Conservation (phyloP, 2,329 filamentous ascomycete genomes). For the Colletotrichum paranaense region DNA sequence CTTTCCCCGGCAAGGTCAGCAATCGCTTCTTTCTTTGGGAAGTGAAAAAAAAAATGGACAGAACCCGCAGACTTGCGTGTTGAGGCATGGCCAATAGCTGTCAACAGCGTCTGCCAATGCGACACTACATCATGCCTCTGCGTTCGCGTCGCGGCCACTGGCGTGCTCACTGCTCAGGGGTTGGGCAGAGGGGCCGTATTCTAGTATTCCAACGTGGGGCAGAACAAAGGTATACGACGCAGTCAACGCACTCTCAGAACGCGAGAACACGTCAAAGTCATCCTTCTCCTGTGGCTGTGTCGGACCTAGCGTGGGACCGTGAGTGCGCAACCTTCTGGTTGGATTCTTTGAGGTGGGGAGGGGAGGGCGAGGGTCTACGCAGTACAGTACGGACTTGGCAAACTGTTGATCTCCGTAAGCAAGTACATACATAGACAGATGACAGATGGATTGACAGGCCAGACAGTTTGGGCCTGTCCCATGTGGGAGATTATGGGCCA, state of each 20-base stretch:
- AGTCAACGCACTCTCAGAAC: conserved; percentile 1
- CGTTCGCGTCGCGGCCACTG: conserved; percentile 12
- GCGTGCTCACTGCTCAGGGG: conserved; percentile 24
- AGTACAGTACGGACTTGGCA: neutral
- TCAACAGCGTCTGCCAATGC: neutral
- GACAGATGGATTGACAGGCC: neutral
- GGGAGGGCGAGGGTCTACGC: neutral
- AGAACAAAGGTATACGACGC: conserved; percentile 9
- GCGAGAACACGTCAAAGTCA: conserved; percentile 19
- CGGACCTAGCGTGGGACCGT: conserved; percentile 15
- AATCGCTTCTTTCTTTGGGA: neutral
- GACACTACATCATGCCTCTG: conserved; percentile 1
- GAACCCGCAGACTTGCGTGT: conserved; percentile 11
- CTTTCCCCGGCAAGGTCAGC: neutral
- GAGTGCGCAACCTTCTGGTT: conserved; percentile 22
- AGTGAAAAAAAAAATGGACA: neutral
- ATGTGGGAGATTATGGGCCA: neutral
- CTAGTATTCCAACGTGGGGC: conserved; percentile 14
- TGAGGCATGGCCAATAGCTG: conserved; percentile 12
- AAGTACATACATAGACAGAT: neutral
- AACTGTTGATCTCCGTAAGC: neutral
- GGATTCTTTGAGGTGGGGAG: conserved; percentile 20
- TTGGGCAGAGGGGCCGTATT: neutral
- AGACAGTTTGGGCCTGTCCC: neutral
- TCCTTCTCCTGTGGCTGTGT: conserved; percentile 27